Evolutionary conservation across 495 filamentous ascomycete genomes (phyloP).

Genomic region (Aspergillus asperescens): DNA sequence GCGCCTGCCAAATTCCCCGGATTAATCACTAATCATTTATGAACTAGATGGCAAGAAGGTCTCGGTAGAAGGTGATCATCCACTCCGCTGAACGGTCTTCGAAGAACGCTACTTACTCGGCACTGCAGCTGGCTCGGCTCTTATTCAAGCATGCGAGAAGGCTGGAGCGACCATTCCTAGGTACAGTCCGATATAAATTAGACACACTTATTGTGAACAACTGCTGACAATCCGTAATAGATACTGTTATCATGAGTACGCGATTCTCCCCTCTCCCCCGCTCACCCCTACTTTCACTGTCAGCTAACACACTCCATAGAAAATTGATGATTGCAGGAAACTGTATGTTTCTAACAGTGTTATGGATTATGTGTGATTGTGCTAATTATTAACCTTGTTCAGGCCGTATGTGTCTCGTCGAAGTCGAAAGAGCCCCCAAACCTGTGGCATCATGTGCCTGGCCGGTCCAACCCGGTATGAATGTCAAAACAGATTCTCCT

Average conservation of each 20-base stretch:
- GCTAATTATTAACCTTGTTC: conserved; percentile 5
- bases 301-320: conserved; percentile 40
- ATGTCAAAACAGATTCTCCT: conserved; percentile 95
- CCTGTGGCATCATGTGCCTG: conserved; percentile 97
- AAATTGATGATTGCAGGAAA: conserved; percentile 99
- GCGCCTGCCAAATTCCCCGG: conserved; percentile 18
- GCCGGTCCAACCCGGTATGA: conserved; percentile 98
- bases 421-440: conserved; percentile 93
- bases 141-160: conserved; percentile 99
- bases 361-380: not conserved
- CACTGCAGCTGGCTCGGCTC: conserved; percentile 65
- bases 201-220: not conserved
- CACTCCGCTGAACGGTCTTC: conserved; percentile 1
- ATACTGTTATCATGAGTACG: conserved; percentile 99
- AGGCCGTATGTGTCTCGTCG: conserved; percentile 95
- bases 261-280: conserved; percentile 3
- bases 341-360: conserved; percentile 46
- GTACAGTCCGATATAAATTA: conserved; percentile 34
- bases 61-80: conserved; percentile 76
- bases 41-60: conserved; percentile 87
- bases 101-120: conserved; percentile 27
- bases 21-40: conserved; percentile 10
- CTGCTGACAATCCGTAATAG: conserved; percentile 48
- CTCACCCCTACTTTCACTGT: conserved; percentile 3
- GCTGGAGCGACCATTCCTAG: conserved; percentile 86